Percentiles rank a stretch among this genome's conserved stretches.
Evolutionary conservation across 192 early-diverging fungal genomes (phyloP).

Genomic region (Powellomyces hirtus): DNA sequence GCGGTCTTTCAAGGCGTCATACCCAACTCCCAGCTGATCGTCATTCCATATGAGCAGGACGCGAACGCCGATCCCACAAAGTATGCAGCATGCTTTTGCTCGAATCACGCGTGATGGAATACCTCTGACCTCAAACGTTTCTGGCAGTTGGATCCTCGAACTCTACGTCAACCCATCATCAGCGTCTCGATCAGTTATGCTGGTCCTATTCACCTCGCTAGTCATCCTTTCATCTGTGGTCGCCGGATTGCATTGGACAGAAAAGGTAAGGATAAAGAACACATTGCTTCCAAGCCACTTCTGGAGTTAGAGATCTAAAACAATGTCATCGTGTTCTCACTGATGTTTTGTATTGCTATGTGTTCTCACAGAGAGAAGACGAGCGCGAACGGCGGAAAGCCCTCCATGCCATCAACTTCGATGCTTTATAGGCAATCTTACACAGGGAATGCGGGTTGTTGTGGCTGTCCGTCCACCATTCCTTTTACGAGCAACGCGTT

Average conservation of each 20-base stretch:
- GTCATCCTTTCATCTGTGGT: constrained; percentile 71
- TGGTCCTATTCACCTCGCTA: constrained; percentile 68
- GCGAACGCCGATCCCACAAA: constrained; percentile 39
- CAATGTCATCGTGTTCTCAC: no score
- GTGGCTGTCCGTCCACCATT: no score
- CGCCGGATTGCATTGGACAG: constrained; percentile 66
- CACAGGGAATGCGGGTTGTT: no score
- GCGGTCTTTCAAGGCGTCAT: constrained; percentile 80
- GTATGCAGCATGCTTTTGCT: no score
- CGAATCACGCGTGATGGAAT: neutral
- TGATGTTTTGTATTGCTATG: no score
- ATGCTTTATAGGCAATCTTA: constrained; percentile 66
- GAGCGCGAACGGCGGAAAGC: constrained; percentile 72
- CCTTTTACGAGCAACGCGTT: no score
- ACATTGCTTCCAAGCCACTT: constrained; percentile 1
- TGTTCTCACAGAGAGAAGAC: constrained; percentile 85
- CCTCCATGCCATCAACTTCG: constrained; percentile 87
- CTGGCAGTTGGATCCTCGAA: constrained; percentile 76
- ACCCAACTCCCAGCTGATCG: constrained; percentile 87
- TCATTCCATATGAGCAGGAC: constrained; percentile 73
- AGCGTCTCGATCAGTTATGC: constrained; percentile 79
- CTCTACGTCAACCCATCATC: constrained; percentile 86
- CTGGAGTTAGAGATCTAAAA: no score
- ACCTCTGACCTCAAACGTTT: no score
- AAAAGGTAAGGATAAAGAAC: constrained; percentile 66